phyloP scores from a whole-genome alignment of 73 alveolate genomes.

The Paramecium biaurelia region DNA sequence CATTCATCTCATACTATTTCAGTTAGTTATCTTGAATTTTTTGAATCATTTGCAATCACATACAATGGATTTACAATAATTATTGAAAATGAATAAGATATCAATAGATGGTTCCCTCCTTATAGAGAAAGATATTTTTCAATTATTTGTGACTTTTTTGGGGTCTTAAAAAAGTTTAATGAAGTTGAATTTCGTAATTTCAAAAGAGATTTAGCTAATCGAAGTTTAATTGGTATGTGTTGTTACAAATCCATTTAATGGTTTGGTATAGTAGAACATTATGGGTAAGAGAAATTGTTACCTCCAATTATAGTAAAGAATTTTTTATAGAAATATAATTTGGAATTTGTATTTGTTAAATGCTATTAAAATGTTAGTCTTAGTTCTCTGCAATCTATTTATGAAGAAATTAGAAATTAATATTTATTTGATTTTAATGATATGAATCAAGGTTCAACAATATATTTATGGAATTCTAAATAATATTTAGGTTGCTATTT shows the following conservation, averaged over 20 bases:
- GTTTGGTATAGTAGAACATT: neutral
- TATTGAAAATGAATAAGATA: neutral
- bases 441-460: neutral
- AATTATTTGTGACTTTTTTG: neutral
- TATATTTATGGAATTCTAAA: neutral
- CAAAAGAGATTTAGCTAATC: neutral
- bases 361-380: neutral
- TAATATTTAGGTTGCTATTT: neutral
- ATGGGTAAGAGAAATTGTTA: neutral
- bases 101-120: neutral
- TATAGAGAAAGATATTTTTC: neutral
- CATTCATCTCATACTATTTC: neutral
- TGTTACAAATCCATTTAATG: neutral
- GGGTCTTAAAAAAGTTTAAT: neutral
- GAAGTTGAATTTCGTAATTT: neutral
- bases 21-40: neutral
- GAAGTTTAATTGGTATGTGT: neutral
- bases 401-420: neutral
- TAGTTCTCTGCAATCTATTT: neutral
- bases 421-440: neutral
- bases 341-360: neutral
- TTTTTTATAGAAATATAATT: neutral
- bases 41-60: neutral
- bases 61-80: neutral
- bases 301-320: neutral